Evolutionary conservation across 1,284 basidiomycete genomes (phyloP).

Genomic region (Entoloma clypeatum): DNA sequence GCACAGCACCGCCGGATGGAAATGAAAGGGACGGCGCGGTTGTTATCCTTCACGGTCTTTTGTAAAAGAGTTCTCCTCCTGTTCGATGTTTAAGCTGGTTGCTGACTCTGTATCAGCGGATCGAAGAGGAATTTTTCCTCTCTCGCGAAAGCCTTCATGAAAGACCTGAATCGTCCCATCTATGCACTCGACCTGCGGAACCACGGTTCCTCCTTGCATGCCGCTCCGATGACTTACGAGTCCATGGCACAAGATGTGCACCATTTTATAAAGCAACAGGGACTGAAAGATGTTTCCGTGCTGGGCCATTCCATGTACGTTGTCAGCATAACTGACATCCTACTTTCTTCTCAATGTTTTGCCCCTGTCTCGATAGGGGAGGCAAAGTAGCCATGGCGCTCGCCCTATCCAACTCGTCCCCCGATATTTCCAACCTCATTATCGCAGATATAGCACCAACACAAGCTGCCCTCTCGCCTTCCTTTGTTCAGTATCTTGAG

Average conservation of each 20-base stretch:
- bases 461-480: conserved; percentile 55
- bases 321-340: too few species aligned
- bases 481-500: conserved; percentile 62
- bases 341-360: too few species aligned
- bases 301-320: conserved; percentile 23
- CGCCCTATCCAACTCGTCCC: conserved; percentile 14
- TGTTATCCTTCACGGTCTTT: conserved; percentile 65
- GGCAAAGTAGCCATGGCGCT: conserved; percentile 23
- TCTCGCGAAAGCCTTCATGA: conserved; percentile 64
- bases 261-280: conserved; percentile 16
- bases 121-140: conserved; percentile 83
- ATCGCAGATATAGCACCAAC: conserved; percentile 81
- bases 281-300: conserved; percentile 16
- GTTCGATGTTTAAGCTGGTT: background rate
- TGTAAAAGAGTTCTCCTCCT: conserved; percentile 40
- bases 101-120: conserved; percentile 43
- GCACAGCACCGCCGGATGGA: conserved; percentile 24
- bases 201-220: conserved; percentile 77
- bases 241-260: conserved; percentile 63
- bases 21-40: conserved; percentile 42
- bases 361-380: conserved; percentile 15
- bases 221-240: conserved; percentile 63
- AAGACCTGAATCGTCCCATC: conserved; percentile 58
- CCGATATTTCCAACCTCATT: conserved; percentile 60
- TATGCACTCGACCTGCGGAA: conserved; percentile 83